These are phyloP conservation scores for Geranium rotundifolium DNA, from an alignment of 345 rosid genomes.

Conservation along the genomic window DNA sequence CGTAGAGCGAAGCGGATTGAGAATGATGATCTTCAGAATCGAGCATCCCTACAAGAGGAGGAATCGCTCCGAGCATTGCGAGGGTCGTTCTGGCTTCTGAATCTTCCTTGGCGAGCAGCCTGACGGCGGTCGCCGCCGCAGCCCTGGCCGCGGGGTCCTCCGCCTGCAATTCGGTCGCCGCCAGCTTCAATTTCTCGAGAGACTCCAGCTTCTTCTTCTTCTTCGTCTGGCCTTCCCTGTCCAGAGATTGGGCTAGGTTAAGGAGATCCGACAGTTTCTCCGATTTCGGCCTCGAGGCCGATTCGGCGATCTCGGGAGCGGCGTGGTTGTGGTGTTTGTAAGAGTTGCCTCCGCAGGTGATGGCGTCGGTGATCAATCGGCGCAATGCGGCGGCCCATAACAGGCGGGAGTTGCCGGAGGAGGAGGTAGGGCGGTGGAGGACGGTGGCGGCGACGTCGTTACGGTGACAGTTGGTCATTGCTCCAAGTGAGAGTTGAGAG, in stretches of 20 bases:
- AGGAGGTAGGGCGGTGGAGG: slow-evolving; percentile 36
- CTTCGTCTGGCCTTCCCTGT: slow-evolving; percentile 40
- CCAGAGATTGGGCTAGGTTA: slow-evolving; percentile 44
- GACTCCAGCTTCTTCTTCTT: slow-evolving; percentile 63
- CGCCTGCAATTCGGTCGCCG: slow-evolving; percentile 49
- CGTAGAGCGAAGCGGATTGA: slow-evolving; percentile 71
- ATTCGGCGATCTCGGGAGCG: slow-evolving; percentile 7
- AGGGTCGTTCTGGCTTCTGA: slow-evolving; percentile 55
- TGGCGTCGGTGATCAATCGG: slow-evolving; percentile 49
- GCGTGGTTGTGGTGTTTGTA: no score
- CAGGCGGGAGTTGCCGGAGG: slow-evolving; percentile 22
- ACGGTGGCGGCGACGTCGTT: slow-evolving; percentile 61
- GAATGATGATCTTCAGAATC: slow-evolving; percentile 37
- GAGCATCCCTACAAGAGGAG: slow-evolving; percentile 83
- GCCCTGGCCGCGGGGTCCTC: slow-evolving; percentile 16
- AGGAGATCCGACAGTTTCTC: slow-evolving; percentile 71
- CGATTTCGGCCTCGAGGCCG: slow-evolving; percentile 25
- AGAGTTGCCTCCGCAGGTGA: slow-evolving; percentile 56
- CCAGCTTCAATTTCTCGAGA: slow-evolving; percentile 51
- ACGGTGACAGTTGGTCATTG: slow-evolving; percentile 70
- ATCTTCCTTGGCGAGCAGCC: slow-evolving; percentile 72
- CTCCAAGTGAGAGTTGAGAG: no score
- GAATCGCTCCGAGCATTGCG: slow-evolving; percentile 85
- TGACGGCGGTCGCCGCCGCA: slow-evolving; percentile 21
- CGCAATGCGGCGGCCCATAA: slow-evolving; percentile 63